These are phyloP conservation scores for Suillus decipiens DNA, from an alignment of 768 basidiomycete species.

Conservation along the genomic window DNA sequence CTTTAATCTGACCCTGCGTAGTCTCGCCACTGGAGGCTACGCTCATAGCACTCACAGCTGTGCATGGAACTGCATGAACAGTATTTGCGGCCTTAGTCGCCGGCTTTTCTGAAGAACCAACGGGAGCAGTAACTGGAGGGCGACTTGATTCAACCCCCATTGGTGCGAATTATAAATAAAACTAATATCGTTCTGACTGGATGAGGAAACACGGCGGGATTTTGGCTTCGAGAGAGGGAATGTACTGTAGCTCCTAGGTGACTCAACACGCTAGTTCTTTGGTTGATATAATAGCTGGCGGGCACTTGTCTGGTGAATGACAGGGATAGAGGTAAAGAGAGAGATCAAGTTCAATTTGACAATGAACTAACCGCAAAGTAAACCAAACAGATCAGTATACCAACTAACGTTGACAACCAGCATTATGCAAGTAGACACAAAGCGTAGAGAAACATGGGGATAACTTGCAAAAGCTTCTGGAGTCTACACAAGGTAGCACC, in stretches of 20 bases:
- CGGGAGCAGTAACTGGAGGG: background rate
- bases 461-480: background rate
- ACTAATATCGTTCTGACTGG: background rate
- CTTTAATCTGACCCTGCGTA: background rate
- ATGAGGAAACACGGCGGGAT: background rate
- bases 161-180: background rate
- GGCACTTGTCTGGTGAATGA: background rate
- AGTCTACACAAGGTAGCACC: background rate
- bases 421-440: background rate
- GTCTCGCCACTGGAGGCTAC: background rate
- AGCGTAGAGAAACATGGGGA: background rate
- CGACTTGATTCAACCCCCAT: slow-evolving; percentile 13
- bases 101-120: background rate
- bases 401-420: background rate
- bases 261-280: background rate
- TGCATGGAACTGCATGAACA: background rate
- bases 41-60: background rate
- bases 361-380: background rate
- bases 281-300: slow-evolving; percentile 1
- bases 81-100: background rate
- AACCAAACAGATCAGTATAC: slow-evolving; percentile 2
- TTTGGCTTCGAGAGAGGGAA: background rate
- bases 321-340: background rate
- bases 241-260: background rate
- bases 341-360: background rate